Evolutionary conservation across 441 rosid genomes (phyloP), one percentile per base, ranked within the genome.

Genomic region (Pelargonium australe): DNA sequence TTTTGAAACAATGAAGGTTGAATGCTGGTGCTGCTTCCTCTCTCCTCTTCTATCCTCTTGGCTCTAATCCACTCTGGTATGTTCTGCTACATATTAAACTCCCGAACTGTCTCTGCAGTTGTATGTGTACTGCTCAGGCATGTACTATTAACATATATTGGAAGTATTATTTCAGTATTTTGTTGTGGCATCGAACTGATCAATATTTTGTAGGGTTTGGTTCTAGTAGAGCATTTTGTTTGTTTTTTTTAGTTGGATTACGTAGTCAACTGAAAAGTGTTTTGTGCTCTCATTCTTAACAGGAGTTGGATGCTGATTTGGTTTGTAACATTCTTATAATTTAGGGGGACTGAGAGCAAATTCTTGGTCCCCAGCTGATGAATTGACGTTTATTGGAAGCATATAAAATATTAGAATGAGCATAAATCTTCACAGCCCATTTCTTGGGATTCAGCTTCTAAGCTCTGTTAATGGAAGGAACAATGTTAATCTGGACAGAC

Each of bases 281-380:
- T 70, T 72, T 43, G 19, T 53, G 58, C 63, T 69, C 8, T 41
- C n/a, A 44, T 19, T 64, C 20, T 28, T 31, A 2, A 20, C 49
- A 75, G 76, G 67, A 47, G 13, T 51, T 67, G 65, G 40, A 83
- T 75, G 82, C 66, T 66, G 41, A 65, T 66, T 23, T 53, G 12
- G 4, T 65, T 65, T 60, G 19, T n/a, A 41, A 43, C 16, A 12
- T 41, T 68, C 73, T 77, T 45, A 17, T 72, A 68, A 63, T 61
- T 68, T 68, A 10, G 23, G 40, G 87, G 85, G 88, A 85, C 84
- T 82, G 66, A 84, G 89, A 79, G 80, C 72, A 25, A 62, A 69
- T 84, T 83, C 95, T 87, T 85, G 89, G 97, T 89, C 96, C 92
- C 95, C 89, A 71, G 70, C 82, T 77, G 77, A 83, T 84, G 95